Conservation (phyloP, 805 yeast genomes). For the Pichia cabralensis region DNA sequence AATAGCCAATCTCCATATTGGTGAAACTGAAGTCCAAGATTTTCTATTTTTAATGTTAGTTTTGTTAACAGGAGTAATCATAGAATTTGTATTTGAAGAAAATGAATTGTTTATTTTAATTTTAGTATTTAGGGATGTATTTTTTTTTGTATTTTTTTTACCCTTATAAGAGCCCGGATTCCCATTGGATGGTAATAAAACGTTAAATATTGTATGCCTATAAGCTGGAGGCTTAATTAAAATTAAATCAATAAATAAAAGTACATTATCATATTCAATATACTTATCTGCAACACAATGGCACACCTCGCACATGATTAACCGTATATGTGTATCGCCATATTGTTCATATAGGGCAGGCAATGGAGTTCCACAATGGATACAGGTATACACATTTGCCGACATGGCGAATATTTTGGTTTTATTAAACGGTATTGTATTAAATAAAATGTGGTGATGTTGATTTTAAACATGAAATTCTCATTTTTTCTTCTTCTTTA, state of each 20-base stretch:
- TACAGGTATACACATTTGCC: no score
- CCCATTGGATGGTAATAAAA: conserved; percentile 21
- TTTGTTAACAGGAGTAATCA: neutral
- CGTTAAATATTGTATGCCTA: conserved; percentile 77
- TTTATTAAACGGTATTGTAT: no score
- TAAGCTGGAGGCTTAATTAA: conserved; percentile 82
- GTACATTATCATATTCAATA: conserved; percentile 79
- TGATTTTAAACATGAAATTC: no score
- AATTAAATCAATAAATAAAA: conserved; percentile 74
- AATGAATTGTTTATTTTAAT: no score
- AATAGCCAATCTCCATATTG: conserved; percentile 51
- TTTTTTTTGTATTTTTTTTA: no score
- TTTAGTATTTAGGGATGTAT: no score
- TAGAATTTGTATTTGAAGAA: no score
- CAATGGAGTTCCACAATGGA: conserved; percentile 70
- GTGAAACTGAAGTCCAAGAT: conserved; percentile 3
- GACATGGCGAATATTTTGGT: no score
- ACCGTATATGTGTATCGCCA: conserved; percentile 67
- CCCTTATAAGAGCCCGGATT: neutral
- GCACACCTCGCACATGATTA: conserved; percentile 70
- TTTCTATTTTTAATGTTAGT: neutral
- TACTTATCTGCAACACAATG: conserved; percentile 76
- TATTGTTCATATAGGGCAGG: conserved; percentile 59
- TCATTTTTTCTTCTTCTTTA: neutral
- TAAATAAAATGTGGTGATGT: no score